A percentile compares a stretch with the other conserved stretches of the same genome.
Evolutionary conservation across 176 grass and related monocot species (phyloP).

Genomic region (Echinochloa phyllopogon): DNA sequence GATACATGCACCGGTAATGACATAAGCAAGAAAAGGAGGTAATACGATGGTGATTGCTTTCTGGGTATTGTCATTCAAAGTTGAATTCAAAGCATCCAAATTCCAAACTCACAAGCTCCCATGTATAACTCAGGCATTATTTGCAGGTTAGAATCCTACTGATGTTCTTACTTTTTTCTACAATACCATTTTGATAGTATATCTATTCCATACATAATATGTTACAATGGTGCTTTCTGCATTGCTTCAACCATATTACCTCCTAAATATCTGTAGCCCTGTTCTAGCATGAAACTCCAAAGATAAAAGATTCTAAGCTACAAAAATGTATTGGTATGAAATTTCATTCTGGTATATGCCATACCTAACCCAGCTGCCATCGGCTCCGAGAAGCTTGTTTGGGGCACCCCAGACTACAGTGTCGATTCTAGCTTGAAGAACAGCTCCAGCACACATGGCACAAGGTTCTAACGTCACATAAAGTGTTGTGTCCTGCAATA

Average conservation of each 20-base stretch:
- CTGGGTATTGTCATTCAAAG: neutral
- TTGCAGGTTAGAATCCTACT: neutral
- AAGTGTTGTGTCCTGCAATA: slow-evolving; percentile 80
- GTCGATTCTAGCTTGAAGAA: slow-evolving; percentile 95
- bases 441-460: slow-evolving; percentile 94
- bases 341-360: slow-evolving; percentile 22
- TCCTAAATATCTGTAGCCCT: neutral
- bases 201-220: slow-evolving; percentile 1
- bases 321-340: neutral
- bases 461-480: slow-evolving; percentile 98
- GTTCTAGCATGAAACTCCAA: neutral
- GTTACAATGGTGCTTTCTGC: neutral
- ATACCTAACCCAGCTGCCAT: slow-evolving; percentile 99
- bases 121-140: neutral
- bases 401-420: slow-evolving; percentile 96
- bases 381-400: slow-evolving; percentile 93
- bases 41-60: neutral
- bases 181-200: neutral
- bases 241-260: neutral
- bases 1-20: neutral
- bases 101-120: neutral
- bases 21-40: neutral
- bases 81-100: neutral
- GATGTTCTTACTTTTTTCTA: neutral
- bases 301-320: neutral